phyloP scores from a whole-genome alignment of 1,284 basidiomycete genomes.

The Sporisorium sorghi region DNA sequence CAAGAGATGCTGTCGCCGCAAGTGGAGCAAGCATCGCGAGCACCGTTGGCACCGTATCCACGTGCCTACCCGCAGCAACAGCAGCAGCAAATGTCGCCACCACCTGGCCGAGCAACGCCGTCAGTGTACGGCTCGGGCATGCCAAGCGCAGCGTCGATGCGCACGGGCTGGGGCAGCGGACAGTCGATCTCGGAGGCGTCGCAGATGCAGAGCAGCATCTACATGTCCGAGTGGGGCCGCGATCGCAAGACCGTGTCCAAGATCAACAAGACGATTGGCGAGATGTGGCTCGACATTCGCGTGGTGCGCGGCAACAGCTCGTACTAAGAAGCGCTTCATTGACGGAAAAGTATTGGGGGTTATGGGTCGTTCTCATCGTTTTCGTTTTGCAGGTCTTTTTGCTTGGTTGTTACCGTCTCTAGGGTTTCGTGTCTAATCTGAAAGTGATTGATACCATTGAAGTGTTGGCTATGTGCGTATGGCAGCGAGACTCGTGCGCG shows the following conservation, averaged over 20 bases:
- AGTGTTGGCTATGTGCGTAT: neutral
- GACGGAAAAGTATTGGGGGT: too few species aligned
- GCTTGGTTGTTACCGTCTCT: neutral
- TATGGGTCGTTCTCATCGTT: neutral
- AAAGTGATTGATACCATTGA: neutral
- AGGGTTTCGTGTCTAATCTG: neutral
- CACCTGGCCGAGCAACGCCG: slow-evolving; percentile 12
- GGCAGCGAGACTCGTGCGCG: neutral
- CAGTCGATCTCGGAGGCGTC: slow-evolving; percentile 44
- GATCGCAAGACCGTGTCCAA: slow-evolving; percentile 53
- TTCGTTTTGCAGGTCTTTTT: neutral
- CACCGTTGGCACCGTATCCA: slow-evolving; percentile 17
- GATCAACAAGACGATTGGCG: slow-evolving; percentile 60
- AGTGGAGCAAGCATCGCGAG: slow-evolving; percentile 5
- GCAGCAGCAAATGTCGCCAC: slow-evolving; percentile 9
- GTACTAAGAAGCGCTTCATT: slow-evolving; percentile 6
- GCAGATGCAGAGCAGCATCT: slow-evolving; percentile 46
- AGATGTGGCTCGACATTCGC: slow-evolving; percentile 54
- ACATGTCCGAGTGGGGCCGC: slow-evolving; percentile 49
- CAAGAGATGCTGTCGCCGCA: slow-evolving; percentile 21
- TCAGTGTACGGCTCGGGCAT: slow-evolving; percentile 29
- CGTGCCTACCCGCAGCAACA: slow-evolving; percentile 16
- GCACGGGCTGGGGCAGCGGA: slow-evolving; percentile 37
- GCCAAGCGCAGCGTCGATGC: slow-evolving; percentile 25
- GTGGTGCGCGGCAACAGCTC: slow-evolving; percentile 38